These are phyloP conservation scores for Globisporangium camurandrum DNA, from an alignment of 352 stramenopile species.

Conservation along the genomic window DNA sequence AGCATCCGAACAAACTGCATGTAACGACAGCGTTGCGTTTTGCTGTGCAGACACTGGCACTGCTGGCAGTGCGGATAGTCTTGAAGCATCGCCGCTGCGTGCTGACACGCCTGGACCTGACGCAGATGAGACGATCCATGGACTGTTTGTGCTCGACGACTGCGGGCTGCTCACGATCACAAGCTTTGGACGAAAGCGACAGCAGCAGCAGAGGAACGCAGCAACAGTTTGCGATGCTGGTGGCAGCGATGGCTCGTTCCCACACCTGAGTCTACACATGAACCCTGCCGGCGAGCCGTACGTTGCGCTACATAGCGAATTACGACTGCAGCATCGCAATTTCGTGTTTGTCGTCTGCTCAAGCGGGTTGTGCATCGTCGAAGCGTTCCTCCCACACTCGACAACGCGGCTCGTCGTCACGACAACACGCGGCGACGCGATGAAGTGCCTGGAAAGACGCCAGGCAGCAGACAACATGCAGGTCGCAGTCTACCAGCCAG, in stretches of 20 bases:
- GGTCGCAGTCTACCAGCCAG: slow-evolving; percentile 23
- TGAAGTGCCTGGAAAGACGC: slow-evolving; percentile 12
- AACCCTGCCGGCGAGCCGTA: slow-evolving; percentile 24
- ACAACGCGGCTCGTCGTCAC: slow-evolving; percentile 17
- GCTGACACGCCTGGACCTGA: slow-evolving; percentile 1
- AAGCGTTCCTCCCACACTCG: slow-evolving; percentile 21
- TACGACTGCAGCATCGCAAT: slow-evolving; percentile 11
- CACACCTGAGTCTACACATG: slow-evolving; percentile 12
- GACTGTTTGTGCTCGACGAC: slow-evolving; percentile 21
- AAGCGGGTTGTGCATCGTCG: slow-evolving; percentile 29
- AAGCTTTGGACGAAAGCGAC: slow-evolving; percentile 4
- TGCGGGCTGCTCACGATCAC: slow-evolving; percentile 19
- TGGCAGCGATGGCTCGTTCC: background rate
- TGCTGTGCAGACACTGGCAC: slow-evolving; percentile 4
- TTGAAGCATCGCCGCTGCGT: slow-evolving; percentile 1
- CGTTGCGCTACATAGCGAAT: slow-evolving; percentile 19
- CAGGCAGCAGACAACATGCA: background rate
- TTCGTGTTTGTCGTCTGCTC: slow-evolving; percentile 29
- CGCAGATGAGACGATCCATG: background rate
- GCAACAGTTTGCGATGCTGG: no score
- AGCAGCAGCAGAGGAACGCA: no score
- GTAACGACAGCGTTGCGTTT: slow-evolving; percentile 23
- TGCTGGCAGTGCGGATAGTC: background rate
- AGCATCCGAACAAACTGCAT: slow-evolving; percentile 17
- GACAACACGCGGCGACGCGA: slow-evolving; percentile 13